Conservation (phyloP, 2,329 filamentous ascomycete species). For the Fusarium guadeloupense region DNA sequence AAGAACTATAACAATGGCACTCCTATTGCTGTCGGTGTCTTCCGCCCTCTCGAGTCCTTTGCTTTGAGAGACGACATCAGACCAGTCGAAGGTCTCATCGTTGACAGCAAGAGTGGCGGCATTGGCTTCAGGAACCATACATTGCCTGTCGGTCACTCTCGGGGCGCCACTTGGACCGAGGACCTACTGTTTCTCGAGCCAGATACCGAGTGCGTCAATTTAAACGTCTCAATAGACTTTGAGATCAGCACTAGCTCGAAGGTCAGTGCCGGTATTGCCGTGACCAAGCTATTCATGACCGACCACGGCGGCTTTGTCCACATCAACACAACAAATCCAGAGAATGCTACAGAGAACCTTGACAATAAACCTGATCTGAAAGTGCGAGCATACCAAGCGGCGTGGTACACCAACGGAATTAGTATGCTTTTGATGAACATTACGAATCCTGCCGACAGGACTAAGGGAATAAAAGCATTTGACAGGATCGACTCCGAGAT, state of each 20-base stretch:
- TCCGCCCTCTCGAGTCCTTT: conserved; percentile 34
- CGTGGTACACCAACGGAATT: conserved; percentile 53
- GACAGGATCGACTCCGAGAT: conserved; percentile 21
- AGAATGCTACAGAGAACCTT: conserved; percentile 42
- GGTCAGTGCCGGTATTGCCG: neutral
- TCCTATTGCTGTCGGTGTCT: conserved; percentile 42
- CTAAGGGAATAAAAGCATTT: conserved; percentile 11
- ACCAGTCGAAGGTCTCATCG: conserved; percentile 55
- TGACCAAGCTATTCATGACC: conserved; percentile 45
- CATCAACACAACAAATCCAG: conserved; percentile 48
- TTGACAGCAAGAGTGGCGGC: conserved; percentile 53
- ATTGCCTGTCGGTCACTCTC: conserved; percentile 44
- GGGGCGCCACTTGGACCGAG: conserved; percentile 56
- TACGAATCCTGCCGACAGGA: conserved; percentile 38
- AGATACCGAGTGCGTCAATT: conserved; percentile 54
- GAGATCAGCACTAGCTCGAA: conserved; percentile 34
- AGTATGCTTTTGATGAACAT: conserved; percentile 54
- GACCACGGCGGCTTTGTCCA: conserved; percentile 56
- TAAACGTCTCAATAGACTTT: conserved; percentile 56
- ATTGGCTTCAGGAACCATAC: conserved; percentile 59
- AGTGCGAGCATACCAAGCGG: conserved; percentile 54
- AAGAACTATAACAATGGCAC: conserved; percentile 45
- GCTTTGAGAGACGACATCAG: conserved; percentile 46
- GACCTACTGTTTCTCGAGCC: conserved; percentile 60
- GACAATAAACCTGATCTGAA: conserved; percentile 50